Conservation (phyloP, 768 basidiomycete species). For the Favolaschia claudopus region DNA sequence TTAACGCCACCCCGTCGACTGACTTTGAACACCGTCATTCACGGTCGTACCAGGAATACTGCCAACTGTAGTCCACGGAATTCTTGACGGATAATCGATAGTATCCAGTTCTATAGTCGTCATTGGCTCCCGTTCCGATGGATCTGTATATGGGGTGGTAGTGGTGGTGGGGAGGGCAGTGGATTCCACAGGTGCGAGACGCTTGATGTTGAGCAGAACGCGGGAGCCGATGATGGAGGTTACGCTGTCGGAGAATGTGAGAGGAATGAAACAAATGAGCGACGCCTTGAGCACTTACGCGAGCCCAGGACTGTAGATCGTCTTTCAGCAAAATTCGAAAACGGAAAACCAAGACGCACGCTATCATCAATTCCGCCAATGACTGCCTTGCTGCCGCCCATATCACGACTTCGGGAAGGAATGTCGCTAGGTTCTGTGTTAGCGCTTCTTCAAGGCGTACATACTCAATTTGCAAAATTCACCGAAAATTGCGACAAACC, state of each 20-base stretch:
- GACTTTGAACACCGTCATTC: too few relatives aligned
- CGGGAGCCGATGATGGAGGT: conserved; percentile 24
- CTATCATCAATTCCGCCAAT: conserved; percentile 19
- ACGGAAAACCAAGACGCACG: not conserved
- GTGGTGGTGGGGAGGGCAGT: conserved; percentile 1
- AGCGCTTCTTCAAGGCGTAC: not conserved
- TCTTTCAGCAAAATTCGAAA: not conserved
- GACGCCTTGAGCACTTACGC: conserved; percentile 1
- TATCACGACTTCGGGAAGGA: conserved; percentile 19
- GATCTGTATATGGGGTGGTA: not conserved
- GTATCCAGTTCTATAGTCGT: conserved; percentile 20
- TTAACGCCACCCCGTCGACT: too few relatives aligned
- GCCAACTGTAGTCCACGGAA: conserved; percentile 7
- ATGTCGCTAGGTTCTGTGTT: conserved; percentile 1
- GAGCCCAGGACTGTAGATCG: conserved; percentile 13
- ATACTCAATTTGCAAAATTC: not conserved
- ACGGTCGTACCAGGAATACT: not conserved
- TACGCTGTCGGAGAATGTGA: conserved; percentile 1
- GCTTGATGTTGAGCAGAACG: conserved; percentile 23
- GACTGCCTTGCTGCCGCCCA: conserved; percentile 20
- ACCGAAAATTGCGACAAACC: conserved; percentile 24
- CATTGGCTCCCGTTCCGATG: not conserved
- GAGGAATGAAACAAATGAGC: not conserved
- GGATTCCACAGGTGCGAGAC: not conserved
- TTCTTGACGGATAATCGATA: conserved; percentile 20